A percentile compares a stretch with the other conserved stretches of the same genome.
Conservation (phyloP, 1,284 basidiomycete genomes). For the Inonotus hispidus region DNA sequence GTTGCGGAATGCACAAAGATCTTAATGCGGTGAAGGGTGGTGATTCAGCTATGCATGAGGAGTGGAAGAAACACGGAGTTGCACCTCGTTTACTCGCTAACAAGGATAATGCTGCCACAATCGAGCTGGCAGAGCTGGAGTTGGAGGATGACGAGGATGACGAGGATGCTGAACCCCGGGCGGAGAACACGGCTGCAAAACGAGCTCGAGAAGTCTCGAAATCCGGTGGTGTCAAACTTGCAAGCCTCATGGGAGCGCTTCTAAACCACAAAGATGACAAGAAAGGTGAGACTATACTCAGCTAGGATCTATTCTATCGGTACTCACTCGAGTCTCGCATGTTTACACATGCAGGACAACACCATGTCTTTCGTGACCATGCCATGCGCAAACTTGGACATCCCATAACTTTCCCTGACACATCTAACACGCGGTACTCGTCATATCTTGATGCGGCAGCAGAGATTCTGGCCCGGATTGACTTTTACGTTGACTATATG, state of each 20-base stretch:
- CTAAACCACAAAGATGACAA: slow-evolving; percentile 33
- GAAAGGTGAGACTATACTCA: slow-evolving; percentile 23
- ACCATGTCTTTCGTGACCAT: slow-evolving; percentile 18
- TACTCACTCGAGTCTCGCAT: not conserved
- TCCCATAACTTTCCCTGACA: slow-evolving; percentile 22
- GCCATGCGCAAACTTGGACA: not conserved
- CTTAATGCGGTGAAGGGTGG: slow-evolving; percentile 26
- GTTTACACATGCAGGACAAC: slow-evolving; percentile 10
- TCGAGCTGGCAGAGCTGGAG: slow-evolving; percentile 15
- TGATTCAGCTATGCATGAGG: not conserved
- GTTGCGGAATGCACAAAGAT: slow-evolving; percentile 28
- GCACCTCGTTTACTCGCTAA: slow-evolving; percentile 27
- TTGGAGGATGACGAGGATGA: not conserved
- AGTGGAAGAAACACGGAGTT: not conserved
- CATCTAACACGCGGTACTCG: slow-evolving; percentile 29
- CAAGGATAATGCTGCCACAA: slow-evolving; percentile 26
- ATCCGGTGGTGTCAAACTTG: slow-evolving; percentile 28
- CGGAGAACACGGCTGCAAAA: slow-evolving; percentile 14
- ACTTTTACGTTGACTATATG: slow-evolving; percentile 23
- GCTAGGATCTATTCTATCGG: not conserved
- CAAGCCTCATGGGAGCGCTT: slow-evolving; percentile 26
- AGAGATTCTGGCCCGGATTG: slow-evolving; percentile 23
- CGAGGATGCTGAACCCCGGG: no score
- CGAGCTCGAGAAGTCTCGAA: slow-evolving; percentile 23
- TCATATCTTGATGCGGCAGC: slow-evolving; percentile 27